Conservation (phyloP, 176 grass and related monocot genomes). For the Avena atlantica region DNA sequence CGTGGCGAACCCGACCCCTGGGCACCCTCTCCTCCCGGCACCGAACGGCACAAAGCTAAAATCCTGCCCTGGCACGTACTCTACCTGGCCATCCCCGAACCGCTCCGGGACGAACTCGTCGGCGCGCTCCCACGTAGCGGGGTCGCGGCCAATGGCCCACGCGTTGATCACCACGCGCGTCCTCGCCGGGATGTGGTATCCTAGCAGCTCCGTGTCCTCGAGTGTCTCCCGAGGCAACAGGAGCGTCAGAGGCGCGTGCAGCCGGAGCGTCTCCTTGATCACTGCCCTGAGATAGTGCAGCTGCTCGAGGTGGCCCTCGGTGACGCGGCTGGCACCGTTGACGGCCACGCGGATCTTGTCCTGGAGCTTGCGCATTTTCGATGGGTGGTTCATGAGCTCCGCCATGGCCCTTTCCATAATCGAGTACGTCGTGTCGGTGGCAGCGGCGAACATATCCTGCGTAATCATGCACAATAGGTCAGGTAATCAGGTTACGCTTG, state of each 20-base stretch:
- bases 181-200: slow-evolving; percentile 10
- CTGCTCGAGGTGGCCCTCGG: slow-evolving; percentile 30
- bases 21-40: slow-evolving; percentile 59
- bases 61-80: slow-evolving; percentile 35
- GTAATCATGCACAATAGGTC: not conserved
- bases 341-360: slow-evolving; percentile 43
- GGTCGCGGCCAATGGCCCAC: slow-evolving; percentile 57
- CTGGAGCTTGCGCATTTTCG: slow-evolving; percentile 50
- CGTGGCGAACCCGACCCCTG: slow-evolving; percentile 45
- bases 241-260: slow-evolving; percentile 54
- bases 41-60: slow-evolving; percentile 68
- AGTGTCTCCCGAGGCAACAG: slow-evolving; percentile 53
- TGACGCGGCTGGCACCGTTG: not conserved
- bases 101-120: slow-evolving; percentile 59
- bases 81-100: slow-evolving; percentile 9
- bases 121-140: slow-evolving; percentile 47
- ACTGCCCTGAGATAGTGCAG: slow-evolving; percentile 38
- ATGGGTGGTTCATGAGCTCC: slow-evolving; percentile 44
- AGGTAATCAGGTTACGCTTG: not conserved
- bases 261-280: slow-evolving; percentile 57
- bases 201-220: slow-evolving; percentile 48
- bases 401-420: slow-evolving; percentile 44
- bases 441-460: slow-evolving; percentile 44
- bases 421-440: slow-evolving; percentile 25
- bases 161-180: slow-evolving; percentile 56